Evolutionary conservation across 1,284 basidiomycete species (phyloP), one percentile per base, ranked within the genome.

Genomic region (Meripilus lineatus): DNA sequence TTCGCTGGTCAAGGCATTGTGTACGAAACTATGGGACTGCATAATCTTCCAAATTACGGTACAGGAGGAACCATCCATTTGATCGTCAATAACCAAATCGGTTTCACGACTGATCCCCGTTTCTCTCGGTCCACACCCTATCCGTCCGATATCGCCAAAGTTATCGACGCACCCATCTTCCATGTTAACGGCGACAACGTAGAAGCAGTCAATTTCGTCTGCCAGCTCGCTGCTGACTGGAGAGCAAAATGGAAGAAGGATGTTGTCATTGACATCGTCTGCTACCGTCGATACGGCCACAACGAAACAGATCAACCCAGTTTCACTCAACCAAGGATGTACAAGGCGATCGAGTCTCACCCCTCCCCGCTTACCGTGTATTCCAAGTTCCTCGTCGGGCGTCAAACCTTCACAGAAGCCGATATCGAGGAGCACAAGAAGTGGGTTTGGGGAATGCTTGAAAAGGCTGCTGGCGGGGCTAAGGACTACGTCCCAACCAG

Each of bases 81-180:
- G 53, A 94, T 99, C 58, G 93, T 99, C 59, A 99, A 99, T 78
- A 99, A 99, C 74, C 96, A 99, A 68, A 97, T 99, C 51, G 96
- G 96, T 54, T 99, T 99, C 76, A 99, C 96, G 49, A 99, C 96
- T 45, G 95, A 98, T 65, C 96, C 96, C 39, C 86, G 94, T 51
- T 98, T 98, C 71, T 73, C 94, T 42, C 94, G 95, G 50, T 99
- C 95, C 13, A 99, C 96, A 2, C 91, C 96, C 32, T 99, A 99
- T 72, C 89, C 89, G n/a, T 97, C 95, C 44, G 96, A 99, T 65
- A 91, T 99, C 58, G 96, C 96, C 57, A 99, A 99, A 70, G 84
- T 93, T 38, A 98, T 98, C 60, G 96, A 99, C 61, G 83, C 96
- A 0, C 96, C 96, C 49, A 98, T 99, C 69, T 97, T 99, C 86